phyloP scores from a whole-genome alignment of 2,329 filamentous ascomycete genomes.

The Byssoonygena ceratinophila region DNA sequence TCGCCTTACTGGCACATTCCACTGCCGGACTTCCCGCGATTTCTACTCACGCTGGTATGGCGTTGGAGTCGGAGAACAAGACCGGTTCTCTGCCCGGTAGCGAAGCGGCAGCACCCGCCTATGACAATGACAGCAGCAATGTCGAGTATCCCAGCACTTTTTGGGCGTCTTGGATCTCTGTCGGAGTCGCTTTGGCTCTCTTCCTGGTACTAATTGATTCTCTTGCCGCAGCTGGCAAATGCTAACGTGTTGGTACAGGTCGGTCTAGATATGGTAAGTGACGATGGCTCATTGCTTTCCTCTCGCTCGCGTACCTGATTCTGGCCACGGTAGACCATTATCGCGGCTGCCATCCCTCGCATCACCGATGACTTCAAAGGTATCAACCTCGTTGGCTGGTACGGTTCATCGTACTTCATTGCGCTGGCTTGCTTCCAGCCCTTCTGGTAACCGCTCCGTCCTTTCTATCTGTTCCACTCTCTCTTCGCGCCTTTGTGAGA shows the following conservation, averaged over 20 bases:
- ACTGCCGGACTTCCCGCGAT: not conserved
- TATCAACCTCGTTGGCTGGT: slow-evolving; percentile 40
- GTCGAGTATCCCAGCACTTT: slow-evolving; percentile 21
- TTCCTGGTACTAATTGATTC: slow-evolving; percentile 17
- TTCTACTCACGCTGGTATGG: not conserved
- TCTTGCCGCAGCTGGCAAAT: not conserved
- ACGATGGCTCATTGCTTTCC: not conserved
- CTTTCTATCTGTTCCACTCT: not conserved
- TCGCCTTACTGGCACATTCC: no score
- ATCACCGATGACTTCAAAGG: slow-evolving; percentile 41
- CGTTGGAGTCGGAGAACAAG: not conserved
- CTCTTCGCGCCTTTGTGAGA: no score
- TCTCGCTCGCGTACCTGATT: not conserved
- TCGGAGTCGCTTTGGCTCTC: slow-evolving; percentile 22
- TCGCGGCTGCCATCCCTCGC: slow-evolving; percentile 39
- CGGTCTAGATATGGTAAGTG: slow-evolving; percentile 8
- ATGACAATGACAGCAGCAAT: not conserved
- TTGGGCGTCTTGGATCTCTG: slow-evolving; percentile 22
- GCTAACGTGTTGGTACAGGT: slow-evolving; percentile 4
- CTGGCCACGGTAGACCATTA: slow-evolving; percentile 27
- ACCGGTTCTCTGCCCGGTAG: not conserved
- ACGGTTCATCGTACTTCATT: slow-evolving; percentile 37
- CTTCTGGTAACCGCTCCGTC: slow-evolving; percentile 23
- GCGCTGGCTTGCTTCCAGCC: slow-evolving; percentile 35
- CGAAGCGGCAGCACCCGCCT: not conserved